Percentiles rank a stretch among this genome's conserved stretches.
Conservation (phyloP, 768 basidiomycete genomes). For the Leccinellum rugosiceps region DNA sequence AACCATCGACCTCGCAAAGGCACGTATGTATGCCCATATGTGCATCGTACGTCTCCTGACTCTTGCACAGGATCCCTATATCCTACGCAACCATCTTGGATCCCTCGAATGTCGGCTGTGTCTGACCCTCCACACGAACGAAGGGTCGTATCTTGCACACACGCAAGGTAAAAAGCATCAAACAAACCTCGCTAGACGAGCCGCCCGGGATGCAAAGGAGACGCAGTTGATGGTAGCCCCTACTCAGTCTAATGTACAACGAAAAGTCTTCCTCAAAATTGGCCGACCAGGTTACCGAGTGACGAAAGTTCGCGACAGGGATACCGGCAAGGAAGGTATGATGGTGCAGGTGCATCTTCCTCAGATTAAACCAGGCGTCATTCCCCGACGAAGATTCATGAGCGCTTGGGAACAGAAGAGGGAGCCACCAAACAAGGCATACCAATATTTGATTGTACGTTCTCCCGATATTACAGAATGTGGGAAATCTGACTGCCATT, state of each 20-base stretch:
- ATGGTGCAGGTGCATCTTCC: slow-evolving; percentile 97
- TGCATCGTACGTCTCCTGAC: slow-evolving; percentile 5
- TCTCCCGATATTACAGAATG: neutral
- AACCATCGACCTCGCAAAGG: slow-evolving; percentile 97
- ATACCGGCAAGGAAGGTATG: slow-evolving; percentile 92
- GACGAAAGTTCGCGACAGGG: slow-evolving; percentile 91
- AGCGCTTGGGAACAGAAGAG: slow-evolving; percentile 96
- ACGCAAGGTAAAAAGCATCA: slow-evolving; percentile 99
- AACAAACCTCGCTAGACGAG: slow-evolving; percentile 94
- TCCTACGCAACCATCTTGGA: slow-evolving; percentile 96
- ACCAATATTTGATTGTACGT: slow-evolving; percentile 95
- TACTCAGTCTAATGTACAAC: slow-evolving; percentile 71
- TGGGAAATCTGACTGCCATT: slow-evolving; percentile 28
- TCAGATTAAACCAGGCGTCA: slow-evolving; percentile 83
- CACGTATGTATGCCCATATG: slow-evolving; percentile 30
- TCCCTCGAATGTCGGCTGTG: slow-evolving; percentile 98
- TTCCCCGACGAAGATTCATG: slow-evolving; percentile 91
- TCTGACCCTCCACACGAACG: slow-evolving; percentile 97
- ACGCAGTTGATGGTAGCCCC: slow-evolving; percentile 87
- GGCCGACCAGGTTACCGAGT: slow-evolving; percentile 94
- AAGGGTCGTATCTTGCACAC: slow-evolving; percentile 97
- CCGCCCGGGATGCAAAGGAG: slow-evolving; percentile 96
- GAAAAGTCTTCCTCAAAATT: slow-evolving; percentile 96
- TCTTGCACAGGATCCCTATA: slow-evolving; percentile 82
- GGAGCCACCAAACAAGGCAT: slow-evolving; percentile 92